Evolutionary conservation across 805 yeast genomes (phyloP), one percentile per base, ranked within the genome.

Genomic region (Cyberlindnera mycetangii): DNA sequence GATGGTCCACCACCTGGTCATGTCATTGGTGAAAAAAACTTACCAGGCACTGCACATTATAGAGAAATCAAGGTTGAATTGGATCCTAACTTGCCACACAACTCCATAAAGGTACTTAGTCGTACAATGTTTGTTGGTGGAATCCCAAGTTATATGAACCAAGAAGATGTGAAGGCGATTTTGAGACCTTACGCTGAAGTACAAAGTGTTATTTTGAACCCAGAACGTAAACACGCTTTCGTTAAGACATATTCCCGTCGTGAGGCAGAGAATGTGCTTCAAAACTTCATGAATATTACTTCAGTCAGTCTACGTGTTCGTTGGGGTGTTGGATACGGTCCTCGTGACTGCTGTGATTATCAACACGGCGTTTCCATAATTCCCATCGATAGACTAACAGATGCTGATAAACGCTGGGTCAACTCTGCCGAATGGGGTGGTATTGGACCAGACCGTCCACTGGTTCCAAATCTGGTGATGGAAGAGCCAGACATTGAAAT

Each of bases 311-410:
- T 93, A 54, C 79, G 98, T 67, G 87, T 95, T 5, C 78, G 97
- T 62, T 93, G 99, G 99, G 99, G 98, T 54, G 98, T 93, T 50
- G 99, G 99, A 1, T 93, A 86, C 60, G 99, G 99, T 5, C 99
- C 99, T 43, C 81, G 99, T 70, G 98, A 93, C 65, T 92, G 98
- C 71, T 88, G 96, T 64, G 95, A 93, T 66, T 93, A 93, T 66
- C 90, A 83, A 60, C 83, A 83, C 46, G 99, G 99, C 50, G 75
- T 83, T 31, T 85, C 96, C 48, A 78, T 89, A 30, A 89, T 93
- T 49, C 97, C 98, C 14, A 69, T 93, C 39, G 78, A 78, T 47
- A 78, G 97, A 57, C 74, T 93, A 54, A 93, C 99, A 0, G 99
- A 93, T 48, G 96, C 97, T 17, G 99, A 93, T 65, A 79, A 75